Base-by-base conservation (phyloP, 305 asterid genomes). In the Petunia hybrid region DNA sequence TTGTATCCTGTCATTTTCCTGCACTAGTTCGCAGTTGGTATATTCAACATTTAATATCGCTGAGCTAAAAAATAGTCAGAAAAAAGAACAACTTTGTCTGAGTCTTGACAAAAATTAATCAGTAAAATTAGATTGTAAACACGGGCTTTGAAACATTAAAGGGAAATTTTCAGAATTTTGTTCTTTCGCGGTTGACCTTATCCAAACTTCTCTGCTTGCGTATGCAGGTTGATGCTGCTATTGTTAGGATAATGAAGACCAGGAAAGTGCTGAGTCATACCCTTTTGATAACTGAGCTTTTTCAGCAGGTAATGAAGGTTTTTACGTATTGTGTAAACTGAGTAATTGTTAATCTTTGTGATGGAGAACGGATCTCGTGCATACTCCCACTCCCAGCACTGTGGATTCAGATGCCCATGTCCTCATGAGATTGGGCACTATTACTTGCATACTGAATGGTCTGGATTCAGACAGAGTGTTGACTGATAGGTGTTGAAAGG, bases 201-300 rank as follows among this genome's bases (percentile, higher is more conserved):
- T 68, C 14, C 74, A 71, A 41, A 31, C 46, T 35, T 16, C 14
- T 78, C 56, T 41, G 8, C 59, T 43, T 83, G 4, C 76, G 82
- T 55, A 4, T 86, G 76, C 92, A 96, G 98, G 94, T 96, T 77
- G 99, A 97, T 88, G 99, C 99, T 81, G 98, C 99, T 79, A 97
- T 97, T 53, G 99, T 97, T 78, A 92, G 99, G 85, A 93, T 94
- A 81, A 97, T 97, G 99, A 94, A 97, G 94, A 95, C 98, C n/a
- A 90, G 99, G 71, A 94, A 94, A 88, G 90, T 97, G 81, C 90
- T 97, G 74, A 95, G 98, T 82, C 99, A 97, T 88, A 97, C 98
- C 1, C 93, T 95, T 43, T 85, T 97, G 84, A 94, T 97, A 81
- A 93, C 99, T 6, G 99, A 97, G 88, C 98, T 97, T 82, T 94